Base-by-base conservation (phyloP, 352 stramenopile genomes). In the Phytophthora macrochlamydospora region DNA sequence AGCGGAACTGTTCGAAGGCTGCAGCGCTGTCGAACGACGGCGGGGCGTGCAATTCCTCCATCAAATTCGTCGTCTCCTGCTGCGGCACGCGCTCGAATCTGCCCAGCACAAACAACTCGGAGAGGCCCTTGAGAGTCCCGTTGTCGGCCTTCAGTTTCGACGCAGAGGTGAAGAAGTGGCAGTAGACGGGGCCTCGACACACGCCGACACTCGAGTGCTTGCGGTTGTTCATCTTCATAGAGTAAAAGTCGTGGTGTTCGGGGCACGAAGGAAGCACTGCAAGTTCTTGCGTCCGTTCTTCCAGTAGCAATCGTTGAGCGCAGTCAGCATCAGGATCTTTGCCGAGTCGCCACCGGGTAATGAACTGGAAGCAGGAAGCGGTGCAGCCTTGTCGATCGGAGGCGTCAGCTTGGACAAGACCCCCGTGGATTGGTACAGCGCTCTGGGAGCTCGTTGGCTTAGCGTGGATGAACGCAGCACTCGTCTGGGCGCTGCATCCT, bases 241-340 rank as follows among this genome's bases (percentile, higher is more conserved):
- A 93, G 73, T 93, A 95, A 30, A 96, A 97, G 67, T 97, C 90
- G 58, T 90, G 79, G 65, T 94, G 86, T 59, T 96, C 89, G 14
- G 88, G 88, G 35, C 90, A 97, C 2, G 80, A 76, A 7, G 90
- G 56, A 97, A 97, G 59, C 90, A 97, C 65, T 97, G 90, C 46
- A 97, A 53, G 61, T 97, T 97, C 67, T 96, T 97, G 33, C 90
- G 87, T 8, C 90, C 90, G 62, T 97, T 97, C 60, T 95, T 94
- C 88, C 89, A 97, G 69, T 97, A 97, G 56, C 84, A 91, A 52
- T 79, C 62, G 65, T 85, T 92, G 38, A 92, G 62, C 6, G 61
- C 67, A 14, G 84, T 92, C 57, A 90, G 58, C 14, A 92, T 67
- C 31, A 79, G 68, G 38, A 90, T 76, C 35, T 74, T 56, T 5